Evolutionary conservation across 305 asterid species (phyloP), one percentile per base, ranked within the genome.

Genomic region (Fraxinus nigra): DNA sequence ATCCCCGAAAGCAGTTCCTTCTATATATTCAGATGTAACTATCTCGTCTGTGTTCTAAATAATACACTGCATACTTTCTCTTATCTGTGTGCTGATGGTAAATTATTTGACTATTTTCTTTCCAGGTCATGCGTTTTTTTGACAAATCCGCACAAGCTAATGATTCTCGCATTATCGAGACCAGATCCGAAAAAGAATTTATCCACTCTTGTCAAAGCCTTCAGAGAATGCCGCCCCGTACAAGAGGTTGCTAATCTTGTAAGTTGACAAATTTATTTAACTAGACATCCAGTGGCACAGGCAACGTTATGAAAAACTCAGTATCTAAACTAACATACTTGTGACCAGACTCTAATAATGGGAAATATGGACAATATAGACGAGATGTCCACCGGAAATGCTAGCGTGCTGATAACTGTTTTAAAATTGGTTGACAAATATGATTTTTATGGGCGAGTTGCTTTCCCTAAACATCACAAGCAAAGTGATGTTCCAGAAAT

Each of bases 81-180:
- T 38, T 38, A 38, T 38, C 11, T 38, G 11, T 38, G 13, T 7
- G 46, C 11, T 38, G 46, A 38, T 8, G 46, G 13, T 38, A 38
- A 38, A 38, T 7, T 38, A 1, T 9, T 38, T 9, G 13, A 38
- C 46, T 9, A 2, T 9, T 48, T 3, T 83, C 79, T 80, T 73
- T 4, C 56, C 83, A 95, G 98, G 89, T 95, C 78, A 90, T 92
- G 97, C 92, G 97, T 24, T 93, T 95, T 95, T 83, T 83, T 95
- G 85, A 90, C 92, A 46, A 95, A 95, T 87, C 98, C 98, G 0
- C 98, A 92, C 92, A 95, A 93, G 89, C 98, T 97, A 28, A 95
- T 95, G 93, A 93, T 95, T 85, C 91, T 93, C 30, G 98, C 98
- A 22, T 81, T 95, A 65, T 93, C 98, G 63, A 91, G 98, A 70